Evolutionary conservation across 192 early-diverging fungal genomes (phyloP), one percentile per base, ranked within the genome.

Genomic region (Entophlyctis luteolus): DNA sequence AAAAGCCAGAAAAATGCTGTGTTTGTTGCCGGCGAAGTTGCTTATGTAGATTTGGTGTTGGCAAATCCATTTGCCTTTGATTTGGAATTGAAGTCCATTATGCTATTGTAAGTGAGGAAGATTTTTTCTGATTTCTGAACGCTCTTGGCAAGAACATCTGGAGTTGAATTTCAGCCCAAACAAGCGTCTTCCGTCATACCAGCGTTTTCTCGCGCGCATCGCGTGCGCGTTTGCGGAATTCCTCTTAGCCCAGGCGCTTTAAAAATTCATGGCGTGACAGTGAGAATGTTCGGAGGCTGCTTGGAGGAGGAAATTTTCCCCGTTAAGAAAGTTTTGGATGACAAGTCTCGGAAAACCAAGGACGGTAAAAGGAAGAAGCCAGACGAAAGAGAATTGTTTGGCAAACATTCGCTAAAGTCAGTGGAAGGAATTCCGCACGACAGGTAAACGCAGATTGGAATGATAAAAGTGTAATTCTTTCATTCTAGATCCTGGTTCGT

Each of bases 61-160:
- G 80, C 86, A 0, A 93, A 93, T 72, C 88, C 90, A 8, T 92
- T 89, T 74, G 79, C 83, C 16, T 89, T 93, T 72, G 90, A 90
- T 62, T 54, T 93, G 32, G 90, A 91, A 23, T 68, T 92, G 20
- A 84, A 89, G 54, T 81, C 77, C 55, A 79, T 93, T 32, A 63
- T 32, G 52, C 34, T 50, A n/a, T 25, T 18, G 28, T 63, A 20
- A 10, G 32, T 68, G 28, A 28, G 0, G 8, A 14, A 59, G 32
- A 33, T 52, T 48, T 16, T 32, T 65, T 23, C 23, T 1, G 29
- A 46, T 3, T 29, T 66, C 22, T 55, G 22, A 25, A 32, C 14
- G 20, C 2, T 28, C 20, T 20, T 0, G 18, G 25, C 10, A 55
- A 90, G 88, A 39, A 88, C 89, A 0, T 73, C 82, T 3, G 87